Evolutionary conservation across 257 asterid species (phyloP).

Genomic region (Hygrophila difformis): DNA sequence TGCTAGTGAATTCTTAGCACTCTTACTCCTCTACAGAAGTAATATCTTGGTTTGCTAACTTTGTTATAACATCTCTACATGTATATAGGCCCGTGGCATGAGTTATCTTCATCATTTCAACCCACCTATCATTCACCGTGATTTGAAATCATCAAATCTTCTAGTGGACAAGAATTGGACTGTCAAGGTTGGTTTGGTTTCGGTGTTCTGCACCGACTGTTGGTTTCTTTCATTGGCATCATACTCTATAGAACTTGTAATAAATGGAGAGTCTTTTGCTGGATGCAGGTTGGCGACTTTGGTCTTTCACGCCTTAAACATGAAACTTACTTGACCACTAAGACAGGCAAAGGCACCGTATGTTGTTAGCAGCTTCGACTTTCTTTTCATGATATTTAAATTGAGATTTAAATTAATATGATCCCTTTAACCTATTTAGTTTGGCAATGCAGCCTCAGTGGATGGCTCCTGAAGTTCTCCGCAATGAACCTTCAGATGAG

Average conservation of each 20-base stretch:
- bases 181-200: constrained; percentile 59
- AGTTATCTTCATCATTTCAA: constrained; percentile 85
- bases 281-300: constrained; percentile 86
- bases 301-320: constrained; percentile 88
- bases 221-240: neutral
- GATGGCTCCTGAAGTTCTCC: constrained; percentile 99
- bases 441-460: constrained; percentile 79
- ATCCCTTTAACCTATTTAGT: neutral
- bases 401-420: neutral
- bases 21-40: neutral
- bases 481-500: constrained; percentile 86
- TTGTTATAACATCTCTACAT: constrained; percentile 6
- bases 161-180: constrained; percentile 99
- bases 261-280: neutral
- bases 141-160: constrained; percentile 93
- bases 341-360: constrained; percentile 98
- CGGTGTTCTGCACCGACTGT: neutral
- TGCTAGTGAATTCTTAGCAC: neutral
- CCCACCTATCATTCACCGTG: constrained; percentile 92
- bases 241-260: neutral
- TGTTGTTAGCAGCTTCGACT: constrained; percentile 14
- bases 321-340: constrained; percentile 78
- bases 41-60: neutral
- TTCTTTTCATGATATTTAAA: constrained; percentile 3
- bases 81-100: constrained; percentile 80